Conservation (phyloP, 148 eudicot species). For the Fagopyrum tataricum region DNA sequence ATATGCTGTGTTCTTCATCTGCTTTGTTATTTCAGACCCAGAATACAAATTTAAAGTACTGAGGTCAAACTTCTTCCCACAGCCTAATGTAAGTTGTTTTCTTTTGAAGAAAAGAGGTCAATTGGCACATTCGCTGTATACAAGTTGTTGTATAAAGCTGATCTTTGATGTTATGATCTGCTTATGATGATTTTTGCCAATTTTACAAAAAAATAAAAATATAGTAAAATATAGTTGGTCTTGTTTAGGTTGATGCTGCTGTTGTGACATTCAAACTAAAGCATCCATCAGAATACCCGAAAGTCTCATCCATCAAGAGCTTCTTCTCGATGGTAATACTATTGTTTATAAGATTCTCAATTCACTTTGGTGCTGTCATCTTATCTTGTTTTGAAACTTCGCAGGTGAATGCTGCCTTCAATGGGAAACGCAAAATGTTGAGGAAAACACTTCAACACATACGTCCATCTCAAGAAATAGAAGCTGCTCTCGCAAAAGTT, state of each 20-base stretch:
- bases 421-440: slow-evolving; percentile 85
- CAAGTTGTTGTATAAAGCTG: background rate
- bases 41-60: slow-evolving; percentile 80
- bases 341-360: background rate
- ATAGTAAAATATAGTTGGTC: background rate
- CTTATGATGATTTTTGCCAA: background rate
- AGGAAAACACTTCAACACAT: slow-evolving; percentile 74
- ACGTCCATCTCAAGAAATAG: slow-evolving; percentile 54
- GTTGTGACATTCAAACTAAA: slow-evolving; percentile 70
- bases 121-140: background rate
- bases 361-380: background rate
- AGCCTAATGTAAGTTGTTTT: slow-evolving; percentile 69
- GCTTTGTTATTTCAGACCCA: slow-evolving; percentile 48
- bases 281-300: slow-evolving; percentile 61
- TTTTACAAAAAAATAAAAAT: background rate
- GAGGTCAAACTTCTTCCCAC: slow-evolving; percentile 77
- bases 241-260: slow-evolving; percentile 84
- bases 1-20: background rate
- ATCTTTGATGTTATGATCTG: background rate
- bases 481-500: slow-evolving; percentile 46
- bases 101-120: background rate
- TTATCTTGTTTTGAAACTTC: background rate
- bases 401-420: slow-evolving; percentile 89
- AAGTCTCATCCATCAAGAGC: slow-evolving; percentile 69
- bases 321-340: slow-evolving; percentile 73